Evolutionary conservation across 495 filamentous ascomycete species (phyloP).

Genomic region (Niebla homalea): DNA sequence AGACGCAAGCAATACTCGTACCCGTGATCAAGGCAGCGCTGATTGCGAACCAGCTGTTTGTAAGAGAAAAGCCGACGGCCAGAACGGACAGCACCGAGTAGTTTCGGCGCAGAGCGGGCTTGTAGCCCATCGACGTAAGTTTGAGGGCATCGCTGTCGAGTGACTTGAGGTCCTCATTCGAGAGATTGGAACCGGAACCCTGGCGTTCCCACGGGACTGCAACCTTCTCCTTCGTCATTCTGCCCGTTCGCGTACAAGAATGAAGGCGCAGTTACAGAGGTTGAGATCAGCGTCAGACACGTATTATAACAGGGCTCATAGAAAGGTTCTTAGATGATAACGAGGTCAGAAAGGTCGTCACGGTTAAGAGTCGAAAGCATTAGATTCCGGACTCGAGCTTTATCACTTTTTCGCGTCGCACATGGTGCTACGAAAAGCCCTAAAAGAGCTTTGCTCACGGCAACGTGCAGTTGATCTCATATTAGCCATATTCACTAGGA

Average conservation of each 20-base stretch:
- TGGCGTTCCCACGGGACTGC: background rate
- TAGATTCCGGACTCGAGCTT: too few relatives aligned
- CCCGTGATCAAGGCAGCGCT: constrained; percentile 44
- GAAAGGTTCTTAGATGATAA: too few relatives aligned
- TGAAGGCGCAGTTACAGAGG: too few relatives aligned
- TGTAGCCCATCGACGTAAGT: constrained; percentile 43
- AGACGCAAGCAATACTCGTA: constrained; percentile 10
- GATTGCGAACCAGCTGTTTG: constrained; percentile 54
- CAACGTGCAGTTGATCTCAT: too few relatives aligned
- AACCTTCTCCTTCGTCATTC: background rate
- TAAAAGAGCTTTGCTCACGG: too few relatives aligned
- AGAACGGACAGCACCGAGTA: constrained; percentile 45
- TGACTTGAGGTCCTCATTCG: constrained; percentile 7
- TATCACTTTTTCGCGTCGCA: too few relatives aligned
- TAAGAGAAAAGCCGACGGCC: constrained; percentile 47
- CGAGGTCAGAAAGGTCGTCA: too few relatives aligned
- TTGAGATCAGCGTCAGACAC: too few relatives aligned
- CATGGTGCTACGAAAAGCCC: too few relatives aligned
- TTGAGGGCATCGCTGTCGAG: constrained; percentile 23
- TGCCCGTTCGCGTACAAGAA: background rate
- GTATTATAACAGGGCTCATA: too few relatives aligned
- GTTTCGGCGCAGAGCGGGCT: constrained; percentile 43
- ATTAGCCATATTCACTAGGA: too few relatives aligned
- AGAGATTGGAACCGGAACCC: background rate
- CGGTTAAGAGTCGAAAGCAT: too few relatives aligned